A percentile compares a stretch with the other conserved stretches of the same genome.
Conservation (phyloP, 129 eudicot genomes). For the Artemisia tridentata region DNA sequence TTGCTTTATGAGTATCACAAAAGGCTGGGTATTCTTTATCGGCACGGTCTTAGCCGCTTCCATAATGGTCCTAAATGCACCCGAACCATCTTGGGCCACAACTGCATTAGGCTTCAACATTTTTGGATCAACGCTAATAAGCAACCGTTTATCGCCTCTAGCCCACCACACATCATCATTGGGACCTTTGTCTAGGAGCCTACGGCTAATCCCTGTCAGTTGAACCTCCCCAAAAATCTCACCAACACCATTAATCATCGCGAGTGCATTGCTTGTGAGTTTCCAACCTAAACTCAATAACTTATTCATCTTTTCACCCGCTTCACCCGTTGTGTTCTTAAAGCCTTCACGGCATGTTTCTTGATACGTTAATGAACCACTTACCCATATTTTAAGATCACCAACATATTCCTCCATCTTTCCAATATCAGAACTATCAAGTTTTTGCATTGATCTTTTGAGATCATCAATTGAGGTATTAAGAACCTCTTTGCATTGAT, state of each 20-base stretch:
- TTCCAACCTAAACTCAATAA: conserved; percentile 33
- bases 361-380: conserved; percentile 60
- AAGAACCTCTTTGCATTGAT: conserved; percentile 50
- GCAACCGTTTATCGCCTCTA: conserved; percentile 14
- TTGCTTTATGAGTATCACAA: conserved; percentile 49
- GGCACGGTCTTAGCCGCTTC: conserved; percentile 51
- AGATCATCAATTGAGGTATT: conserved; percentile 56
- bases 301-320: conserved; percentile 49
- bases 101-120: conserved; percentile 33
- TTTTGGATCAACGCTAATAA: conserved; percentile 22
- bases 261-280: conserved; percentile 61
- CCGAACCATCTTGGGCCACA: conserved; percentile 66
- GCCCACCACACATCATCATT: conserved; percentile 36
- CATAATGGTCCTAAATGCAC: conserved; percentile 39
- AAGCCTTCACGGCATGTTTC: conserved; percentile 77
- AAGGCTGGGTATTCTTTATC: conserved; percentile 14
- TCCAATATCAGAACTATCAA: conserved; percentile 27
- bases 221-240: conserved; percentile 22
- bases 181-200: conserved; percentile 25
- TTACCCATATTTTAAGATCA: conserved; percentile 70
- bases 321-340: conserved; percentile 58
- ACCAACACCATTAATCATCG: conserved; percentile 44
- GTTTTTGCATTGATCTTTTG: conserved; percentile 48
- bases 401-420: conserved; percentile 33
- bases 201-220: conserved; percentile 5